Base-by-base conservation (phyloP, 768 basidiomycete species). In the Atractiella rhizophila region DNA sequence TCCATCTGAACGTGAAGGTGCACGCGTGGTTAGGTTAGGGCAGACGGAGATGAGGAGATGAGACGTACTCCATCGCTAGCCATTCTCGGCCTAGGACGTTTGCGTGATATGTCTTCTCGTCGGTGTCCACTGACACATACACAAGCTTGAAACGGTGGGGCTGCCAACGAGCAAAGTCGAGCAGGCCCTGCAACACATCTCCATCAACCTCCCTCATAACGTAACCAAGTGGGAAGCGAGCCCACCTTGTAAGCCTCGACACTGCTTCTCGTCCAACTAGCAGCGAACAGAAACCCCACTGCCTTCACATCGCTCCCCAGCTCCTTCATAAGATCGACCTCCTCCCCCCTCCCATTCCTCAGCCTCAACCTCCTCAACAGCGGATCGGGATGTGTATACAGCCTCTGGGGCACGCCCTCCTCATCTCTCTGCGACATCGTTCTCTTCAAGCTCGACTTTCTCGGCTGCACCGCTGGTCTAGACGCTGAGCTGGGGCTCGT, bases 81-180 rank as follows among this genome's bases (percentile, higher is more conserved):
- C 39, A 50, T 9, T 42, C 42, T 19, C 40, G 39, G 11, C 21
- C 20, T 18, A 28, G 35, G 26, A 45, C 35, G 37, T 44, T 42
- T 3, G 15, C 7, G 8, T 47, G 30, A 35, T 35, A 52, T 18
- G 35, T 39, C 3, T 9, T 3, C 20, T 39, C 36, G 30, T 28
- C 34, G 24, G 35, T 23, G 43, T 52, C 51, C 24, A 46, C 28
- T 9, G 49, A 50, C n/a, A 44, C 44, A 36, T 44, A 53, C 23
- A 53, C 39, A 25, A 50, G 40, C 36, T 50, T 52, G 42, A 35
- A 32, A 33, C 45, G 48, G 26, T 52, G 51, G 11, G 46, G 49
- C 24, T 48, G 38, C 20, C 27, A 4, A 5, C 19, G 20, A 16
- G 33, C 27, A 15, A 46, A 36, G 20, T 39, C 20, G 6, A 19